A percentile compares a stretch with the other conserved stretches of the same genome.
These are phyloP conservation scores for Arthrinium phaeospermum DNA, from an alignment of 2,329 filamentous ascomycete genomes.

Conservation along the genomic window DNA sequence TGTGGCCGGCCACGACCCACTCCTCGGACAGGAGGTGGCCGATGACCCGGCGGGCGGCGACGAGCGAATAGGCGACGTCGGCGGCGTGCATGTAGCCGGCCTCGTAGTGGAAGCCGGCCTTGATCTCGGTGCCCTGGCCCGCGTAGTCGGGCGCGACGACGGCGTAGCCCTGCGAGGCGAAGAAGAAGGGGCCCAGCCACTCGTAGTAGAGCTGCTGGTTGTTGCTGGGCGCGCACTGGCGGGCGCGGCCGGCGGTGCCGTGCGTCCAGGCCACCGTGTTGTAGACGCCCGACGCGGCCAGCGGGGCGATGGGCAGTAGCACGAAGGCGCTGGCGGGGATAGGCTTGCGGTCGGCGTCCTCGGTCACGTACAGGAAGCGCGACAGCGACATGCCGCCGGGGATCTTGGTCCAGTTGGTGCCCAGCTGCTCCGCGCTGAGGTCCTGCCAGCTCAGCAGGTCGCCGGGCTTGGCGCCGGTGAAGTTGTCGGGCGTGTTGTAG, in stretches of 20 bases:
- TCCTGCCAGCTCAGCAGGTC: constrained; percentile 29
- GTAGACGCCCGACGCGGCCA: not conserved
- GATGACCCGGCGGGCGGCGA: constrained; percentile 16
- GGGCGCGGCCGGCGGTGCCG: constrained; percentile 31
- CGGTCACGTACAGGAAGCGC: constrained; percentile 28
- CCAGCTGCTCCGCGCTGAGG: constrained; percentile 19
- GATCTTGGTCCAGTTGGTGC: constrained; percentile 26
- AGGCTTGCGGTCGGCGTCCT: constrained; percentile 26
- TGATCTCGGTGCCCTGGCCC: constrained; percentile 23
- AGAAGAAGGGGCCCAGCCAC: constrained; percentile 29
- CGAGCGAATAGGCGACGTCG: constrained; percentile 18
- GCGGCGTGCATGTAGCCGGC: constrained; percentile 22
- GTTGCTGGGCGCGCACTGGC: constrained; percentile 33
- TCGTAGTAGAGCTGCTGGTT: constrained; percentile 31
- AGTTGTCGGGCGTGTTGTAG: constrained; percentile 26
- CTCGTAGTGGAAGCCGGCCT: constrained; percentile 27
- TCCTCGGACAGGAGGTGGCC: not conserved
- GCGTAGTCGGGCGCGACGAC: constrained; percentile 24
- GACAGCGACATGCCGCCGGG: constrained; percentile 25
- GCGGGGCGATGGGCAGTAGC: constrained; percentile 24
- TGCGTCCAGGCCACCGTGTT: constrained; percentile 33
- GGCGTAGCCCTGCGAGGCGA: constrained; percentile 23
- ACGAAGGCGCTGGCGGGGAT: constrained; percentile 27
- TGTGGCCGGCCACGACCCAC: constrained; percentile 21
- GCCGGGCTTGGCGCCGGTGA: constrained; percentile 24